These are phyloP conservation scores for Colletotrichum gloeosporioides DNA, from an alignment of 2,329 filamentous ascomycete species.

Conservation along the genomic window DNA sequence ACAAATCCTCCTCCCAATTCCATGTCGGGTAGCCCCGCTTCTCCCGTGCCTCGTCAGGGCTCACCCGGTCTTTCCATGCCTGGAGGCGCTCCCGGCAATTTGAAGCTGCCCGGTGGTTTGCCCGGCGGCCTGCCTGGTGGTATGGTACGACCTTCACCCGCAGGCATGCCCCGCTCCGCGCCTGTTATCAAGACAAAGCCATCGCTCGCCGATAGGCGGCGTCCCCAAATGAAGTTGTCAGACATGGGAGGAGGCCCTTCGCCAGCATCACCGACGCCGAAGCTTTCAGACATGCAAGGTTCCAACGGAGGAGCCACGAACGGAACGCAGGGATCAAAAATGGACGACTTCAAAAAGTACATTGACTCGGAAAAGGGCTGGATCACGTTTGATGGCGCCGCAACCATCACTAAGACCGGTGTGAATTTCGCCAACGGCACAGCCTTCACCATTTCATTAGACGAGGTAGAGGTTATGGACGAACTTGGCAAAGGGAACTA, in stretches of 20 bases:
- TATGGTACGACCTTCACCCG: neutral
- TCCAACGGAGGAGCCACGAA: constrained; percentile 33
- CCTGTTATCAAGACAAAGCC: constrained; percentile 53
- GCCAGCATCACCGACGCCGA: constrained; percentile 41
- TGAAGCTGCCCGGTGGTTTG: constrained; percentile 43
- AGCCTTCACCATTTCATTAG: constrained; percentile 91
- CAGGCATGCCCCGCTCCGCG: constrained; percentile 56
- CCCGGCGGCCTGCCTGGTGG: constrained; percentile 37
- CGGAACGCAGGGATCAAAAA: constrained; percentile 49
- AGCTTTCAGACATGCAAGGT: constrained; percentile 11
- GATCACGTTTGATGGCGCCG: constrained; percentile 91
- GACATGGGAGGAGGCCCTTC: constrained; percentile 48
- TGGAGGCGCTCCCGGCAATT: constrained; percentile 48
- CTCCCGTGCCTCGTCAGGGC: constrained; percentile 29
- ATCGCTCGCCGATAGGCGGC: constrained; percentile 71
- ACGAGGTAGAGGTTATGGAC: constrained; percentile 91
- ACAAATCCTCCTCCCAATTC: constrained; percentile 25
- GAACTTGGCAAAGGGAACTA: constrained; percentile 98
- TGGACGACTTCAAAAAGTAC: constrained; percentile 73
- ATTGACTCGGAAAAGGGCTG: constrained; percentile 92
- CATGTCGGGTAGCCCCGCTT: constrained; percentile 32
- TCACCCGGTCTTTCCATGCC: constrained; percentile 34
- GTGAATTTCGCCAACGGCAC: constrained; percentile 92
- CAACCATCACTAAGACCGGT: constrained; percentile 84
- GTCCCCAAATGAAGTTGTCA: constrained; percentile 66